These are phyloP conservation scores for Microthlaspi erraticum DNA, from an alignment of 345 rosid genomes.

Conservation along the genomic window DNA sequence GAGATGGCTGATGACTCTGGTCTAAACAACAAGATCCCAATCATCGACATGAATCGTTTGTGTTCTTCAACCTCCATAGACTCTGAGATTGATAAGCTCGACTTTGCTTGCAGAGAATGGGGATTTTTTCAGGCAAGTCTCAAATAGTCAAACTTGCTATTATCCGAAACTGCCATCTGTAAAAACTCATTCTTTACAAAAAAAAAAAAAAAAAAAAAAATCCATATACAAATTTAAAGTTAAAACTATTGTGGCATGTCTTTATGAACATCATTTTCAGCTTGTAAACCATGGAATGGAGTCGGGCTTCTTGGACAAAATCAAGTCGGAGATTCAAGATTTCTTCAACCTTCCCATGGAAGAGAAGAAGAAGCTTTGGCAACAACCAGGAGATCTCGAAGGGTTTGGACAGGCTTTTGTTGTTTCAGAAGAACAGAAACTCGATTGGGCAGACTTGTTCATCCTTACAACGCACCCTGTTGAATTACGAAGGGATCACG, in stretches of 20 bases:
- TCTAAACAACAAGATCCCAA: conserved; percentile 2
- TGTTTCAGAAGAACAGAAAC: conserved; percentile 39
- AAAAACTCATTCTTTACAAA: not conserved
- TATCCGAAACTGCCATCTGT: too few relatives aligned
- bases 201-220: too few relatives aligned
- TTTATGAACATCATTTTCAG: conserved; percentile 20
- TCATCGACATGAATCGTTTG: conserved; percentile 32
- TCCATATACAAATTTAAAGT: not conserved
- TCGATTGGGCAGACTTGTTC: conserved; percentile 45
- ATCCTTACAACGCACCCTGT: conserved; percentile 10
- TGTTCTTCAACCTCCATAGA: conserved; percentile 20
- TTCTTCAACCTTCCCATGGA: conserved; percentile 43
- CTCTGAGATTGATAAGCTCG: conserved; percentile 46
- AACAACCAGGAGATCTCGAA: conserved; percentile 23
- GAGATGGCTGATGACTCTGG: too few relatives aligned
- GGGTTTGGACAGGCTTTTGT: conserved; percentile 45
- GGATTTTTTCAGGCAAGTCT: conserved; percentile 50
- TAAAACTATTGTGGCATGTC: not conserved
- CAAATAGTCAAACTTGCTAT: conserved; percentile 9
- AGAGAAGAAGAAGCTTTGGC: conserved; percentile 43
- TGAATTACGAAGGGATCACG: conserved; percentile 23
- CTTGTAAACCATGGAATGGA: conserved; percentile 43
- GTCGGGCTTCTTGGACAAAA: conserved; percentile 31
- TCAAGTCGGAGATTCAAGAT: conserved; percentile 37
- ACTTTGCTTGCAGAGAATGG: conserved; percentile 63